phyloP scores from a whole-genome alignment of 2,329 filamentous ascomycete genomes.

The Graphilbum ipis-grandicollis region DNA sequence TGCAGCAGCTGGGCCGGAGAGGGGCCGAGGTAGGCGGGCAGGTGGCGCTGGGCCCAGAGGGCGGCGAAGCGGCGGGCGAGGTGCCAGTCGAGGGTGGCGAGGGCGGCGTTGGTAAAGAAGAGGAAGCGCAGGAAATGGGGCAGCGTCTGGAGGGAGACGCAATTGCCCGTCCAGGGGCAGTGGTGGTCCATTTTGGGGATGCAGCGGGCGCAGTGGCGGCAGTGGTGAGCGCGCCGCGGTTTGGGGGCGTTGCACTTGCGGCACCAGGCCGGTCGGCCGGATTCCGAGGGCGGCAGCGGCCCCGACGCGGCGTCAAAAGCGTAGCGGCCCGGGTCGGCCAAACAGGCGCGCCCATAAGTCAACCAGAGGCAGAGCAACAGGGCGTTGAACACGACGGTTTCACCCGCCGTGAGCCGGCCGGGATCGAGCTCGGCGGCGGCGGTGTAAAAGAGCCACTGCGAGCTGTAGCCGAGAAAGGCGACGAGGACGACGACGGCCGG shows the following conservation, averaged over 20 bases:
- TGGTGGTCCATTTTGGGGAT: slow-evolving; percentile 76
- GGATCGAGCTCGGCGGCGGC: slow-evolving; percentile 39
- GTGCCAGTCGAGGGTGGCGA: slow-evolving; percentile 43
- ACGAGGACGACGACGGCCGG: slow-evolving; percentile 51
- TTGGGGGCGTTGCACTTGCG: slow-evolving; percentile 59
- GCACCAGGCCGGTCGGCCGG: slow-evolving; percentile 40
- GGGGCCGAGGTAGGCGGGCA: slow-evolving; percentile 62
- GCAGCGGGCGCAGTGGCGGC: slow-evolving; percentile 56
- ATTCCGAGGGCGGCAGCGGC: not conserved
- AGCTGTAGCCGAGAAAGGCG: slow-evolving; percentile 51
- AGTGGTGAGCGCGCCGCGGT: slow-evolving; percentile 66
- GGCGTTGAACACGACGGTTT: slow-evolving; percentile 48
- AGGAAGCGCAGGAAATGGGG: slow-evolving; percentile 73
- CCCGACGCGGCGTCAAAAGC: slow-evolving; percentile 15
- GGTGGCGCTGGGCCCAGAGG: slow-evolving; percentile 46
- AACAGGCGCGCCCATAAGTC: slow-evolving; percentile 48
- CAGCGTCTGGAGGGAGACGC: slow-evolving; percentile 66
- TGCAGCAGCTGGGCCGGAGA: slow-evolving; percentile 37
- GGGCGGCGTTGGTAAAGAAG: slow-evolving; percentile 46
- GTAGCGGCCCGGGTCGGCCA: slow-evolving; percentile 39
- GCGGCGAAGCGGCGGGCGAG: slow-evolving; percentile 39
- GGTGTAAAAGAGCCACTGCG: slow-evolving; percentile 52
- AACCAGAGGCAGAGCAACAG: slow-evolving; percentile 48
- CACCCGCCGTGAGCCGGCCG: slow-evolving; percentile 36
- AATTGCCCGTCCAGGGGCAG: slow-evolving; percentile 73